Percentiles rank a stretch among this genome's conserved stretches.
These are phyloP conservation scores for Salix viminalis DNA, from an alignment of 345 rosid genomes.

Conservation along the genomic window DNA sequence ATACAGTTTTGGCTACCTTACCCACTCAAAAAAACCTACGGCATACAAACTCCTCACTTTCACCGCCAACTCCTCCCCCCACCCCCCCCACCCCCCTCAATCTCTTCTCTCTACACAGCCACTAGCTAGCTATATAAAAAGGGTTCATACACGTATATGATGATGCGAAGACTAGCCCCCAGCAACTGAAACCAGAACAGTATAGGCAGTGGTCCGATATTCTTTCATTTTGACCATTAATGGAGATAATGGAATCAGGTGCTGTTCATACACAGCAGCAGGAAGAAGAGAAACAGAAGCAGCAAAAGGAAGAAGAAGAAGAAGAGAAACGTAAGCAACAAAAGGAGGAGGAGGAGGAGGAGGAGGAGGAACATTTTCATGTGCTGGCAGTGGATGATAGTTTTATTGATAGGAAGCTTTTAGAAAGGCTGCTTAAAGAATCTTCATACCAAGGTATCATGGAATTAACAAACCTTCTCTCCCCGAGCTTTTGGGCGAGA, in stretches of 20 bases:
- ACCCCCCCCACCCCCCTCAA: slow-evolving; percentile 1
- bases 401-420: slow-evolving; percentile 46
- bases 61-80: slow-evolving; percentile 6
- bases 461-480: background rate
- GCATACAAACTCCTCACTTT: slow-evolving; percentile 1
- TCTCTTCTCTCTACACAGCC: background rate
- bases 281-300: background rate
- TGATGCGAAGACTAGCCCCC: background rate
- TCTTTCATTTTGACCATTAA: background rate
- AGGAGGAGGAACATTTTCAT: slow-evolving; percentile 33
- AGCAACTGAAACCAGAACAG: background rate
- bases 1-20: slow-evolving; percentile 10
- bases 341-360: background rate
- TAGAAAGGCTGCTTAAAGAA: slow-evolving; percentile 45
- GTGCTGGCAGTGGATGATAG: slow-evolving; percentile 64
- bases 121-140: background rate
- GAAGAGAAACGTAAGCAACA: slow-evolving; percentile 7
- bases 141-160: background rate
- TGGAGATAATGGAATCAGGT: slow-evolving; percentile 31
- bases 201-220: background rate
- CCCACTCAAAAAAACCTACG: slow-evolving; percentile 26
- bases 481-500: background rate
- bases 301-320: background rate
- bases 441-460: slow-evolving; percentile 48
- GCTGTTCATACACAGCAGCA: slow-evolving; percentile 6